Conservation (phyloP, 257 asterid species). For the Oldenlandia corymbosa region DNA sequence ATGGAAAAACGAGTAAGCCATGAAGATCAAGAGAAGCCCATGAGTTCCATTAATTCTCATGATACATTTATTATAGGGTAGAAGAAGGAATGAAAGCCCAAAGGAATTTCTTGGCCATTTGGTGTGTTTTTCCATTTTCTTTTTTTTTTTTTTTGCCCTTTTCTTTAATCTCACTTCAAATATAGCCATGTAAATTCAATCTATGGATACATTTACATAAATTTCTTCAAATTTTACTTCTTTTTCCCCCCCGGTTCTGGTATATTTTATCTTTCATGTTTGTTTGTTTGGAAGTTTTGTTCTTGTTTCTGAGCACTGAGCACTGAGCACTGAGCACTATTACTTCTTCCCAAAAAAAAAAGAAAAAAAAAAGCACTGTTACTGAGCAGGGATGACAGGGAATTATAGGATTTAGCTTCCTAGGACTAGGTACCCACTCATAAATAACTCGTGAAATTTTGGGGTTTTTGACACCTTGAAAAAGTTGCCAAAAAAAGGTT, state of each 20-base stretch:
- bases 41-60: conserved; percentile 53
- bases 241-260: not conserved
- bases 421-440: not conserved
- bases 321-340: no score
- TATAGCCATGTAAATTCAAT: conserved; percentile 7
- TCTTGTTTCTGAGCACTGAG: not conserved
- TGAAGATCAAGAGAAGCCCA: conserved; percentile 77
- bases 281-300: no score
- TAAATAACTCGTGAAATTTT: conserved; percentile 1
- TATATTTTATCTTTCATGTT: no score
- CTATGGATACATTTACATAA: not conserved
- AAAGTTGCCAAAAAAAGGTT: no score
- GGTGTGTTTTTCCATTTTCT: conserved; percentile 1
- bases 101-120: not conserved
- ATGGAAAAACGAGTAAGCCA: conserved; percentile 22
- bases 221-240: not conserved
- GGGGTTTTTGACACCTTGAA: no score
- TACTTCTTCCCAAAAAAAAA: no score
- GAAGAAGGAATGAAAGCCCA: conserved; percentile 7
- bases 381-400: not conserved
- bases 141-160: not conserved
- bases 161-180: no score
- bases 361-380: no score
- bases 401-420: not conserved
- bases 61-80: no score